These are phyloP conservation scores for Pestalotiopsis sp. DNA, from an alignment of 2,329 filamentous ascomycete species.

Conservation along the genomic window DNA sequence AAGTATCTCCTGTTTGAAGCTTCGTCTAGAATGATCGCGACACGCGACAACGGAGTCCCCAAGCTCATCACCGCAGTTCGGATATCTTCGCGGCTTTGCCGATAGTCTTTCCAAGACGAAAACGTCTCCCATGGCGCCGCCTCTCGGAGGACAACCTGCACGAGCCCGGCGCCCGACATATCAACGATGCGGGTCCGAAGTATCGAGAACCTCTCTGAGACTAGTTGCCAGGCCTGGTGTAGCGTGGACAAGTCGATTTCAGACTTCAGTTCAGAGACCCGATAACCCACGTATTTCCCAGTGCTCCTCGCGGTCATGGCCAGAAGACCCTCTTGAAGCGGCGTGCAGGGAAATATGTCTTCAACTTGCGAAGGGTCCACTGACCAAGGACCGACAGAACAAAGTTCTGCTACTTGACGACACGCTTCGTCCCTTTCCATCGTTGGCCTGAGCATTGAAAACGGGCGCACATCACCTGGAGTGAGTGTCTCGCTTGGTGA, in stretches of 20 bases:
- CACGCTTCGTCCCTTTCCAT: background rate
- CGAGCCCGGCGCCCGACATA: background rate
- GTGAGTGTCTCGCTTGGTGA: background rate
- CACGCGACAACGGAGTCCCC: background rate
- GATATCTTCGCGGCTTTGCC: no score
- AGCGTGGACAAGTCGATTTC: background rate
- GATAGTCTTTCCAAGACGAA: background rate
- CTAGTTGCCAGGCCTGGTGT: background rate
- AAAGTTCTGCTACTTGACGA: background rate
- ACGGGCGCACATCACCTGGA: no score
- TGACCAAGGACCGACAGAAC: background rate
- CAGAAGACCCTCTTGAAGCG: slow-evolving; percentile 2
- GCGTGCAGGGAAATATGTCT: slow-evolving; percentile 9
- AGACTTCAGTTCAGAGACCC: background rate
- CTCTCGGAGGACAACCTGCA: slow-evolving; percentile 2
- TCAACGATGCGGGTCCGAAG: slow-evolving; percentile 3
- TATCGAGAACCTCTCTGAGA: background rate
- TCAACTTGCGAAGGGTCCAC: background rate
- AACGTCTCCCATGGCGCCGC: background rate
- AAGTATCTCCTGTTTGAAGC: background rate
- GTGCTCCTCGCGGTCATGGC: background rate
- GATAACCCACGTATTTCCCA: background rate
- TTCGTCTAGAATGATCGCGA: background rate
- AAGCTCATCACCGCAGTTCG: background rate
- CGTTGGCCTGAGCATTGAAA: background rate